phyloP scores from a whole-genome alignment of 768 basidiomycete genomes.

The Tulasnella sp. region DNA sequence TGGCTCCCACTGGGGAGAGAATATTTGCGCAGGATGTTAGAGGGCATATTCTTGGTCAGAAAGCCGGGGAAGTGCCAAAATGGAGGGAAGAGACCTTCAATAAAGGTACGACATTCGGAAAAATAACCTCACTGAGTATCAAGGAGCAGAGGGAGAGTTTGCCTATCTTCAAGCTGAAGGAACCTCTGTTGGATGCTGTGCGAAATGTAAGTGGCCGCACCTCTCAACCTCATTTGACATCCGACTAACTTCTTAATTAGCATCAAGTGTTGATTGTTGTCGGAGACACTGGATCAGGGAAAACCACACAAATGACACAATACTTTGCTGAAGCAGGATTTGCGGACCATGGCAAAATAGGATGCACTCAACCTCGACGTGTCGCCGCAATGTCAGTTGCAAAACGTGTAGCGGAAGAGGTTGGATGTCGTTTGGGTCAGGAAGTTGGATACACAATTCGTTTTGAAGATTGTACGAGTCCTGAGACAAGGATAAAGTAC shows the following conservation, averaged over 20 bases:
- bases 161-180: slow-evolving; percentile 91
- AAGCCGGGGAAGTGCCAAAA: slow-evolving; percentile 65
- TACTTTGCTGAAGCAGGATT: slow-evolving; percentile 93
- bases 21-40: slow-evolving; percentile 89
- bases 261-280: slow-evolving; percentile 97
- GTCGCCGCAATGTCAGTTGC: slow-evolving; percentile 99
- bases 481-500: slow-evolving; percentile 98
- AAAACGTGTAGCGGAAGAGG: slow-evolving; percentile 96
- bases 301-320: slow-evolving; percentile 98
- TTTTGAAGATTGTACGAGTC: slow-evolving; percentile 98
- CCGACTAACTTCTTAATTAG: too few species aligned
- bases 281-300: slow-evolving; percentile 96
- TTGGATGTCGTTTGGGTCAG: slow-evolving; percentile 91
- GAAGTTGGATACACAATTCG: slow-evolving; percentile 98
- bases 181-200: slow-evolving; percentile 80
- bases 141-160: slow-evolving; percentile 85
- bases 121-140: slow-evolving; percentile 78
- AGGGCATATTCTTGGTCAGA: slow-evolving; percentile 67
- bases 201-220: slow-evolving; percentile 59
- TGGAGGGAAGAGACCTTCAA: slow-evolving; percentile 92
- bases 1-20: slow-evolving; percentile 77
- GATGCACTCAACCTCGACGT: slow-evolving; percentile 97
- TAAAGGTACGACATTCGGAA: slow-evolving; percentile 91
- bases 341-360: slow-evolving; percentile 80
- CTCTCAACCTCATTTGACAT: too few species aligned